Conservation (phyloP, 2,329 filamentous ascomycete genomes). For the Aspergillus jensenii region DNA sequence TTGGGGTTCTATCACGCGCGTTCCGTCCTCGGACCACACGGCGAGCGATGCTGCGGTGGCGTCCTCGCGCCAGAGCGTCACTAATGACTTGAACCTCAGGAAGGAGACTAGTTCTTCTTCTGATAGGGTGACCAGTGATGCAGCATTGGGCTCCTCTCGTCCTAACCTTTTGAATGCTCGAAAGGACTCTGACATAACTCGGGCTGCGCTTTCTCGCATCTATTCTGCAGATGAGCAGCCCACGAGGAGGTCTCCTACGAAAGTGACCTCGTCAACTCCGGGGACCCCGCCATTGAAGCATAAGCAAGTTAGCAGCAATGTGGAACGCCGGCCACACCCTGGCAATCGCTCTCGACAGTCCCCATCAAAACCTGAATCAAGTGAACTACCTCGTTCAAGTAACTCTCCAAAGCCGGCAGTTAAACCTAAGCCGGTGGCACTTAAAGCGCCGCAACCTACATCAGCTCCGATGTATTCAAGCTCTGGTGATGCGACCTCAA, state of each 20-base stretch:
- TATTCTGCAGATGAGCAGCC: constrained; percentile 22
- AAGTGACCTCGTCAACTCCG: constrained; percentile 12
- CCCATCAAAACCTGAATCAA: constrained; percentile 20
- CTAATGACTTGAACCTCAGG: constrained; percentile 27
- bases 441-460: constrained; percentile 25
- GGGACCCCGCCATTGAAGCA: constrained; percentile 3
- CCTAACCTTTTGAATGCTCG: background rate
- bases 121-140: background rate
- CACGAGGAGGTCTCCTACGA: constrained; percentile 14
- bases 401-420: constrained; percentile 31
- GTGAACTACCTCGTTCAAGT: constrained; percentile 21
- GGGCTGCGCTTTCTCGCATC: background rate
- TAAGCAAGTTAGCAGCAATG: background rate
- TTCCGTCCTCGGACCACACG: constrained; percentile 26
- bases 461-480: constrained; percentile 13
- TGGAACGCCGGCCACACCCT: constrained; percentile 7
- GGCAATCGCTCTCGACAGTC: constrained; percentile 10
- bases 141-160: background rate
- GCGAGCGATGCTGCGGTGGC: constrained; percentile 29
- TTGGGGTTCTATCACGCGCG: constrained; percentile 49
- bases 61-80: constrained; percentile 29
- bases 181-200: background rate
- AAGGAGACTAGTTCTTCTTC: constrained; percentile 19
- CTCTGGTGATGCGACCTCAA: constrained; percentile 20
- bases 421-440: constrained; percentile 39